Conservation (phyloP, 2,329 filamentous ascomycete genomes). For the Microsporum ferrugineum region DNA sequence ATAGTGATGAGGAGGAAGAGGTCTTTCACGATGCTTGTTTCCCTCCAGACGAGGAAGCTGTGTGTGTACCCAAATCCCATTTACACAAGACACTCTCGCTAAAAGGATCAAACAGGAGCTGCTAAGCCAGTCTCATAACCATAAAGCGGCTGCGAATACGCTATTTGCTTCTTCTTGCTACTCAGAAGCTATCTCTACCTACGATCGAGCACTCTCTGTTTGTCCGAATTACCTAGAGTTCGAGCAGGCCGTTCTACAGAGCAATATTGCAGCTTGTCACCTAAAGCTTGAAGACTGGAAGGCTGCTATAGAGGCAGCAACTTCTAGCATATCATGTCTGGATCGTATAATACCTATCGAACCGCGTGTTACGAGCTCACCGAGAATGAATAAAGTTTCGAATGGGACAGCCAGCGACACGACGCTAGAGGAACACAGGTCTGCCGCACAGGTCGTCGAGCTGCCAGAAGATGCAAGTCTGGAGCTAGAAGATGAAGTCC, state of each 20-base stretch:
- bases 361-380: neutral
- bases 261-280: slow-evolving; percentile 82
- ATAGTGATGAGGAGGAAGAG: slow-evolving; percentile 28
- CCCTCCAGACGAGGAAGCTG: slow-evolving; percentile 38
- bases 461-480: slow-evolving; percentile 22
- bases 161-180: slow-evolving; percentile 65
- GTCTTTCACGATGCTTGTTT: slow-evolving; percentile 35
- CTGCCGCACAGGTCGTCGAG: slow-evolving; percentile 6
- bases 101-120: slow-evolving; percentile 42
- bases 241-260: slow-evolving; percentile 73
- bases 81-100: neutral
- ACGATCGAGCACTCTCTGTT: slow-evolving; percentile 65
- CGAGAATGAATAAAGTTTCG: neutral
- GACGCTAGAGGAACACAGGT: neutral
- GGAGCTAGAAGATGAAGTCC: slow-evolving; percentile 30
- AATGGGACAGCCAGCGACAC: neutral
- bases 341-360: slow-evolving; percentile 40
- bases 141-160: slow-evolving; percentile 65
- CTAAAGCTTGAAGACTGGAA: slow-evolving; percentile 80
- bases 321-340: slow-evolving; percentile 60
- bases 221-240: slow-evolving; percentile 80
- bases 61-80: slow-evolving; percentile 12
- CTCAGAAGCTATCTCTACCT: slow-evolving; percentile 66
- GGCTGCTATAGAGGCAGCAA: slow-evolving; percentile 63
- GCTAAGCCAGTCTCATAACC: slow-evolving; percentile 56